phyloP scores from a whole-genome alignment of 1,284 basidiomycete genomes.

The Amylostereum chailletii region DNA sequence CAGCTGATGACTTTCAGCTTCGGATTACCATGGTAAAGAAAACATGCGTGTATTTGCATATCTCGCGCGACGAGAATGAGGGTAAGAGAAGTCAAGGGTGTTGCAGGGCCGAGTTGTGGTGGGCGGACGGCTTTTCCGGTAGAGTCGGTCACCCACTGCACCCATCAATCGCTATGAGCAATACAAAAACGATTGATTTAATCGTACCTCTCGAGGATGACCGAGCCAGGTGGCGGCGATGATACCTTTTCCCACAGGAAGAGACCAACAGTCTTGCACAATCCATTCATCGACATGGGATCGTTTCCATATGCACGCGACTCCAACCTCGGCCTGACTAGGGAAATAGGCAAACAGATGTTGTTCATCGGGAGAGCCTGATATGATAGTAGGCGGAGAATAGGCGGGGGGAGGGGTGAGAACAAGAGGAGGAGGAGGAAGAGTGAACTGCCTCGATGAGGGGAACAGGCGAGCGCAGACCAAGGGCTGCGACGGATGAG shows the following conservation, averaged over 20 bases:
- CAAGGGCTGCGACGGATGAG: slow-evolving; percentile 50
- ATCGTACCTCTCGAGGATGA: slow-evolving; percentile 46
- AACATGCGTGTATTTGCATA: slow-evolving; percentile 40
- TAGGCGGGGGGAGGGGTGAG: slow-evolving; percentile 36
- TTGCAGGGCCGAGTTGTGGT: slow-evolving; percentile 42
- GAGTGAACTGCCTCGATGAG: slow-evolving; percentile 51
- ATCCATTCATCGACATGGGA: slow-evolving; percentile 52
- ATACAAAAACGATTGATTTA: neutral
- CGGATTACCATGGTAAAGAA: slow-evolving; percentile 31
- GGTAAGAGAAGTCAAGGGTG: slow-evolving; percentile 38
- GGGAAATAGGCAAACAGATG: slow-evolving; percentile 74
- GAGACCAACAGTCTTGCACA: slow-evolving; percentile 49
- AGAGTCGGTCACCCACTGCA: slow-evolving; percentile 40
- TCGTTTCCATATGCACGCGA: slow-evolving; percentile 60
- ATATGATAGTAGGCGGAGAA: slow-evolving; percentile 54
- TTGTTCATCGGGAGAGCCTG: slow-evolving; percentile 45
- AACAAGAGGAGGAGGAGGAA: slow-evolving; percentile 45
- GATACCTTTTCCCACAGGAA: slow-evolving; percentile 42
- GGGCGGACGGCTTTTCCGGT: slow-evolving; percentile 36
- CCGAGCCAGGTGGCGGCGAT: slow-evolving; percentile 57
- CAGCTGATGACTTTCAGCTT: slow-evolving; percentile 36
- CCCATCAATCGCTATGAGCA: neutral
- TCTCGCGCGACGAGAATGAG: slow-evolving; percentile 51
- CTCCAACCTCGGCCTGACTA: slow-evolving; percentile 40
- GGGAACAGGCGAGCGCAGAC: slow-evolving; percentile 61